Base-by-base conservation (phyloP, 768 basidiomycete species). In the Grammothele lineata region DNA sequence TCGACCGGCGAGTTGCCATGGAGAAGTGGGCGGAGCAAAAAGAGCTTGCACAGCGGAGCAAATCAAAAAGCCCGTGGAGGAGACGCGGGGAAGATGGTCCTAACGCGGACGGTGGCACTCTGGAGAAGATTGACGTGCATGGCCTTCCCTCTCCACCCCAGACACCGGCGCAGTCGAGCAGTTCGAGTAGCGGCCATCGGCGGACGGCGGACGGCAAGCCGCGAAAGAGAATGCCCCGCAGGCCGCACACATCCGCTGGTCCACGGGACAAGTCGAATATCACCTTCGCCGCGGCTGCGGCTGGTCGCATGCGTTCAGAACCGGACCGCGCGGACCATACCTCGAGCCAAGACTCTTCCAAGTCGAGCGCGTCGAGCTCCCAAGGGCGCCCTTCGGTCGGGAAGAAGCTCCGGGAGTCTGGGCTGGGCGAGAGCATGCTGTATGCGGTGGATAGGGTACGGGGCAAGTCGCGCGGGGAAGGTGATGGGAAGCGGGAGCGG, bases 231-330 rank as follows among this genome's bases (percentile, higher is more conserved):
- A 54, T 47, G 62, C 61, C 67, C 32, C 72, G 80, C 48, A 67
- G 85, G 37, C 85, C 85, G 26, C 85, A 88, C 59, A 87, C 85
- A 19, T 83, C 81, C 48, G 83, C 83, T n/a, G 85, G 85, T 11
- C 81, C 79, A 22, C 69, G 81, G 48, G 85, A 86, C 58, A 73
- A 71, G 60, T 61, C 72, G 24, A 62, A 63, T 41, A 65, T 55
- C 40, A 51, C 58, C 40, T 63, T 57, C 43, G 42, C 48, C 30
- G 50, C 37, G 34, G 23, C 37, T 15, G 37, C 38, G 23, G 43
- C 32, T 48, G 45, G 40, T 54, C 53, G 39, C 38, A 5, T 47
- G 37, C 45, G 39, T 38, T 33, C 54, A 22, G 25, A 40, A 25
- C 37, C 40, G 32, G 37, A 51, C 27, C 42, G 33, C 5, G 15